phyloP scores from a whole-genome alignment of 1,284 basidiomycete species.

The Xanthoconium separans region DNA sequence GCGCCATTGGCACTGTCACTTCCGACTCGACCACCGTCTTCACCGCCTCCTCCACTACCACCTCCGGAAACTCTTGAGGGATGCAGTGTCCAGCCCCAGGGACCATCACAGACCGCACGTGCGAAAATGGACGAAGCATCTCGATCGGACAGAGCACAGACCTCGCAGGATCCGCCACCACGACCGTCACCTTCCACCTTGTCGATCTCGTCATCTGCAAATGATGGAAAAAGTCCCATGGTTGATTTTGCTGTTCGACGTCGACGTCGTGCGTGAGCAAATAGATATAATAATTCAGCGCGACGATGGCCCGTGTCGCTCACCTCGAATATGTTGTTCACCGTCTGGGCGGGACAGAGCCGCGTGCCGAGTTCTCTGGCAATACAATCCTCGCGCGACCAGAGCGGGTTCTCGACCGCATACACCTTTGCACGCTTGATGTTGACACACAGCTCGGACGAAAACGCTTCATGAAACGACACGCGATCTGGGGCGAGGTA shows the following conservation, averaged over 20 bases:
- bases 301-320: neutral
- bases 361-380: too few species aligned
- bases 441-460: too few species aligned
- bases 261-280: too few species aligned
- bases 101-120: slow-evolving; percentile 16
- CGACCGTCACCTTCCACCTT: slow-evolving; percentile 17
- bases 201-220: neutral
- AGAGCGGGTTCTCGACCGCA: too few species aligned
- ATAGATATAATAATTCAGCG: neutral
- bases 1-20: neutral
- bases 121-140: slow-evolving; percentile 10
- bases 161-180: slow-evolving; percentile 22
- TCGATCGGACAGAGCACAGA: slow-evolving; percentile 7
- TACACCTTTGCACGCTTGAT: too few species aligned
- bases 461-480: too few species aligned
- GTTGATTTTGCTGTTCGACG: slow-evolving; percentile 18
- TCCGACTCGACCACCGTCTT: slow-evolving; percentile 17
- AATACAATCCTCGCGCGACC: too few species aligned
- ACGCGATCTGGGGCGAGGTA: too few species aligned
- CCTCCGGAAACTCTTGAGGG: slow-evolving; percentile 25
- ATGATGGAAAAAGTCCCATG: slow-evolving; percentile 21
- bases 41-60: slow-evolving; percentile 24
- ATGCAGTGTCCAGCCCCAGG: slow-evolving; percentile 24
- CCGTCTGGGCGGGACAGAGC: too few species aligned
- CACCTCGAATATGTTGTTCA: slow-evolving; percentile 11